Base-by-base conservation (phyloP, 768 basidiomycete species). In the Collybiopsis confluens region DNA sequence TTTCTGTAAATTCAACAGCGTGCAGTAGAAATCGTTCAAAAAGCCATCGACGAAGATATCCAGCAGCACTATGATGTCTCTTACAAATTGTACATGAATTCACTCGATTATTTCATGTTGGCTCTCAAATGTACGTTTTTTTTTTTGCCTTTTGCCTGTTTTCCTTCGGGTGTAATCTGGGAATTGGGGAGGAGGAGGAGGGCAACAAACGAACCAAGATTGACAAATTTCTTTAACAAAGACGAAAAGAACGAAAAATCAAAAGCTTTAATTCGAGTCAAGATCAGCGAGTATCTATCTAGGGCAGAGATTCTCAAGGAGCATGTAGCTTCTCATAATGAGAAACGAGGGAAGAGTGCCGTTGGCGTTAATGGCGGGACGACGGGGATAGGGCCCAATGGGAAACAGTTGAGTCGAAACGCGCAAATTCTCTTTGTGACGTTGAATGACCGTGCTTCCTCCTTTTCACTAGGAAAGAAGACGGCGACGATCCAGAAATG, bases 41-140 rank as follows among this genome's bases (percentile, higher is more conserved):
- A 83, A 59, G 94, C 94, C 54, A 95, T 96, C 62, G 93, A 94
- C 54, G 88, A 91, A 58, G 97, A 99, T 72, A 78, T 80, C 57
- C 93, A 93, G 68, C 86, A 89, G 69, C 92, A 97, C 71, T 99
- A 98, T 73, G 74, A 81, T 5, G 93, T 95, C 63, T 95, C 95
- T 18, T 96, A 92, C 81, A 95, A 90, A 73, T 81, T 85, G 59
- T 97, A 97, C 72, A 87, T 89, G 76, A 96, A 98, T 77, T 80
- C 92, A 1, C 80, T 98, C 56, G 97, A 99, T 66, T 99, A 96
- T 68, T 99, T 99, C 70, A 92, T 98, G 90, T 89, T 98, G 59
- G 94, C 95, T 8, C 76, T 92, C 66, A 95, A 94, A 70, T 95
- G 93, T 94, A 59, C 55, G 83, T 70, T 41, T n/a, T n/a, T n/a